These are phyloP conservation scores for Mucor saturninus DNA, from an alignment of 371 early-diverging fungal species.

Conservation along the genomic window DNA sequence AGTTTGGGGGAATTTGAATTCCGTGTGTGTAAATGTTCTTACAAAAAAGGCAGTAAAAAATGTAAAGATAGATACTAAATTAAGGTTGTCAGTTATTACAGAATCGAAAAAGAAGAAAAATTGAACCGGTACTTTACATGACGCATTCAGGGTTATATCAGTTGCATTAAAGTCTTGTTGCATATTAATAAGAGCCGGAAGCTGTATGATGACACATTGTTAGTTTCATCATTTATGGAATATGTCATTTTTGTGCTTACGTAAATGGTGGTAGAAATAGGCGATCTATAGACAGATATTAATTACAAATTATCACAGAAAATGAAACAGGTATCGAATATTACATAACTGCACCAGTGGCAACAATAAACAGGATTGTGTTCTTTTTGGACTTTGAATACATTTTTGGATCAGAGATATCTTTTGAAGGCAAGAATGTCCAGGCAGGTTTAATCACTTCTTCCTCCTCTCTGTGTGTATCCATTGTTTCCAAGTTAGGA, in stretches of 20 bases:
- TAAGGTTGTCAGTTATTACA: neutral
- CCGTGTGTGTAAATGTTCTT: conserved; percentile 6
- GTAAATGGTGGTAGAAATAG: conserved; percentile 38
- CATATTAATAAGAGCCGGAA: conserved; percentile 41
- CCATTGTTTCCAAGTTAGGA: conserved; percentile 17
- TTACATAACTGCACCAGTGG: conserved; percentile 37
- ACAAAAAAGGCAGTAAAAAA: conserved; percentile 44
- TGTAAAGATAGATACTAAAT: conserved; percentile 34
- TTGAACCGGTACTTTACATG: conserved; percentile 24
- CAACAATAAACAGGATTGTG: conserved; percentile 31
- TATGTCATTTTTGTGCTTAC: conserved; percentile 19
- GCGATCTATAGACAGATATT: conserved; percentile 20
- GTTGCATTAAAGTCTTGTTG: conserved; percentile 41
- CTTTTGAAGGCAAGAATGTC: too few species aligned
- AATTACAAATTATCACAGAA: neutral
- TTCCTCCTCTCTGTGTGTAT: conserved; percentile 13
- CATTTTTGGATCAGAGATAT: conserved; percentile 17
- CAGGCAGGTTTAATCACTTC: too few species aligned
- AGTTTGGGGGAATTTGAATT: neutral
- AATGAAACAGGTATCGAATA: conserved; percentile 1
- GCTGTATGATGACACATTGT: conserved; percentile 20
- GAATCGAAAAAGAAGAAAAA: neutral
- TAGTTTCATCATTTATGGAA: neutral
- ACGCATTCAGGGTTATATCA: conserved; percentile 48
- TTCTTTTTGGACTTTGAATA: conserved; percentile 29